Conservation (phyloP, 768 basidiomycete species). For the Hericium alpestre region DNA sequence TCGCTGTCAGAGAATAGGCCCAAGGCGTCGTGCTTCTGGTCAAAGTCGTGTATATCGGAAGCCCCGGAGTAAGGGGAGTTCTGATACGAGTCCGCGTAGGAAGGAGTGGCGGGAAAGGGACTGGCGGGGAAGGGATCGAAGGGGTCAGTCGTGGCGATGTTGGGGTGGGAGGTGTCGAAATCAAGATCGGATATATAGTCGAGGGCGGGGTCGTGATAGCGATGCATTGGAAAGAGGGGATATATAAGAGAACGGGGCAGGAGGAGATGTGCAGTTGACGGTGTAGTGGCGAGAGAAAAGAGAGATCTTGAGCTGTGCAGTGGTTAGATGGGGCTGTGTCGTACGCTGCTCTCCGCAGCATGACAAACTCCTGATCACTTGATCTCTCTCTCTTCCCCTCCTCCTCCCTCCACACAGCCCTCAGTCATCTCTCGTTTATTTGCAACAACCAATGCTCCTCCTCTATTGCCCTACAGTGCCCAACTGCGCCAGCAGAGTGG, state of each 20-base stretch:
- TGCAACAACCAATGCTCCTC: no score
- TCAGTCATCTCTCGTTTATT: no score
- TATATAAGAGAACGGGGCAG: background rate
- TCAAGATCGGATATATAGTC: background rate
- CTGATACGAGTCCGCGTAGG: conserved; percentile 57
- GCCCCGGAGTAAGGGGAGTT: conserved; percentile 60
- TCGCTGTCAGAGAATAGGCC: conserved; percentile 38
- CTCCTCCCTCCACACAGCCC: no score
- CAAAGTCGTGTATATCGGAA: conserved; percentile 47
- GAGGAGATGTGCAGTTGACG: background rate
- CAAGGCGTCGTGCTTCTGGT: conserved; percentile 27
- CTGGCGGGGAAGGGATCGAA: conserved; percentile 14
- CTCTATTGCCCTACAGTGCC: no score
- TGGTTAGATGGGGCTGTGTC: background rate
- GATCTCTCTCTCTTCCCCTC: no score
- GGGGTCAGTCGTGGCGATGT: background rate
- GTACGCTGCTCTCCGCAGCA: background rate
- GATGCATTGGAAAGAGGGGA: background rate
- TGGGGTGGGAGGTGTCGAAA: background rate
- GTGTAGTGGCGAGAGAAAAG: background rate
- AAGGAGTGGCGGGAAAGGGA: conserved; percentile 40
- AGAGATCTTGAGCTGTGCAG: background rate
- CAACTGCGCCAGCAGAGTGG: no score
- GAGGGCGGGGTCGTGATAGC: background rate
- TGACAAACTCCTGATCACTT: no score